A percentile compares a stretch with the other conserved stretches of the same genome.
phyloP scores from a whole-genome alignment of 768 basidiomycete genomes.

The Naganishia kalamii region DNA sequence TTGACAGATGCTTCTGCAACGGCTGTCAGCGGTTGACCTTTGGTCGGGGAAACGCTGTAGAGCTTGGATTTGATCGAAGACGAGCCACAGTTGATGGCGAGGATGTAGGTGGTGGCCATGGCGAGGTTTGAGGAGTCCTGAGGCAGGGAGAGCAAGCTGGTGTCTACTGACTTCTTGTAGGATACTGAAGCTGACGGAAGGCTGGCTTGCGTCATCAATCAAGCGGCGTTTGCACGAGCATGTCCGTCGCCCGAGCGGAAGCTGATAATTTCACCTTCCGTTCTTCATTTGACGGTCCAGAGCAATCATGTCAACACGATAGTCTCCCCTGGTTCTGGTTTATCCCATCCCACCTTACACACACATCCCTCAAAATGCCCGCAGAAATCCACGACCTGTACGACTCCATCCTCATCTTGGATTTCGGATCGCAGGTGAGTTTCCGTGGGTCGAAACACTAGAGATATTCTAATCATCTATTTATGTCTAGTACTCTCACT shows the following conservation, averaged over 20 bases:
- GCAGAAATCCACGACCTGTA: conserved; percentile 86
- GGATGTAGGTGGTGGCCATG: conserved; percentile 47
- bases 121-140: background rate
- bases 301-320: too few species aligned
- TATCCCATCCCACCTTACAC: background rate
- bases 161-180: background rate
- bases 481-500: conserved; percentile 75
- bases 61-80: conserved; percentile 80
- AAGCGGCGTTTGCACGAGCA: background rate
- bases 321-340: conserved; percentile 1
- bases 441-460: background rate
- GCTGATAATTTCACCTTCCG: conserved; percentile 8
- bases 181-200: background rate
- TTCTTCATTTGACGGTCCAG: background rate
- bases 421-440: conserved; percentile 89
- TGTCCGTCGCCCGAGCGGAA: background rate
- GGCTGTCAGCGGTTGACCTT: conserved; percentile 28
- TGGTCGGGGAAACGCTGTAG: conserved; percentile 47
- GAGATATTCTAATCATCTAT: background rate
- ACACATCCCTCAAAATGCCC: conserved; percentile 15
- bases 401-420: conserved; percentile 90
- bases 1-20: conserved; percentile 32
- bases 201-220: conserved; percentile 11
- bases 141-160: background rate
- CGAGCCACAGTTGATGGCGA: conserved; percentile 72